Conservation (phyloP, 108 stramenopile species). For the Pseudonitzschia multiseries region DNA sequence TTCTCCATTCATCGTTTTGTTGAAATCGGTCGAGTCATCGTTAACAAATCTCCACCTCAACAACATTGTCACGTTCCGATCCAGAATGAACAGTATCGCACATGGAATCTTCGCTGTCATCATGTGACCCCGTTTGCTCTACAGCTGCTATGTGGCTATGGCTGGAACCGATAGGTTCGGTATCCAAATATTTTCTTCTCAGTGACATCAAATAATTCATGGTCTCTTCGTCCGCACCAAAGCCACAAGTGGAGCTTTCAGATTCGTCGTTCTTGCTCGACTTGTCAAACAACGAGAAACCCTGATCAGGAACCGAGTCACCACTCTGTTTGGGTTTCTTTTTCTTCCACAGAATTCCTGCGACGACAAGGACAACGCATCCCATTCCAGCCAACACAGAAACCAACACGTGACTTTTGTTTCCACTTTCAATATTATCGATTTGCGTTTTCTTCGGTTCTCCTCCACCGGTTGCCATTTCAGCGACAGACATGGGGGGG, state of each 20-base stretch:
- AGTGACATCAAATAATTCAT: constrained; percentile 17
- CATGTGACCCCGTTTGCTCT: not conserved
- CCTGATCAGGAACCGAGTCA: not conserved
- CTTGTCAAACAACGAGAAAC: not conserved
- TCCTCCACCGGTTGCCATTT: constrained; percentile 1
- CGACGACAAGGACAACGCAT: constrained; percentile 10
- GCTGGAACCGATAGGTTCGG: not conserved
- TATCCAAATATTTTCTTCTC: constrained; percentile 15
- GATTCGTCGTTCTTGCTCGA: not conserved
- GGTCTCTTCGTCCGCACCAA: constrained; percentile 10
- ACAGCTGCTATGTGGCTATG: not conserved
- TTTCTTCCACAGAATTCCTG: constrained; percentile 2
- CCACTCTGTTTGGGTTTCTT: not conserved
- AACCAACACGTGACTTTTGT: not conserved
- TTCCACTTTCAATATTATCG: not conserved
- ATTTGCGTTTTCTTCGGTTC: not conserved
- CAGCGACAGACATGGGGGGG: constrained; percentile 9
- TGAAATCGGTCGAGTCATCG: not conserved
- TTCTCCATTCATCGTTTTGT: not conserved
- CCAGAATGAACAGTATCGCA: not conserved
- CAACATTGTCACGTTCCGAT: not conserved
- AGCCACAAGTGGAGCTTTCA: not conserved
- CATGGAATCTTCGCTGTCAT: not conserved
- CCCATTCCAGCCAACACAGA: constrained; percentile 13
- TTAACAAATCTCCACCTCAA: too few species aligned